Conservation (phyloP, 192 early-diverging fungal genomes). For the Coemansia sp. region DNA sequence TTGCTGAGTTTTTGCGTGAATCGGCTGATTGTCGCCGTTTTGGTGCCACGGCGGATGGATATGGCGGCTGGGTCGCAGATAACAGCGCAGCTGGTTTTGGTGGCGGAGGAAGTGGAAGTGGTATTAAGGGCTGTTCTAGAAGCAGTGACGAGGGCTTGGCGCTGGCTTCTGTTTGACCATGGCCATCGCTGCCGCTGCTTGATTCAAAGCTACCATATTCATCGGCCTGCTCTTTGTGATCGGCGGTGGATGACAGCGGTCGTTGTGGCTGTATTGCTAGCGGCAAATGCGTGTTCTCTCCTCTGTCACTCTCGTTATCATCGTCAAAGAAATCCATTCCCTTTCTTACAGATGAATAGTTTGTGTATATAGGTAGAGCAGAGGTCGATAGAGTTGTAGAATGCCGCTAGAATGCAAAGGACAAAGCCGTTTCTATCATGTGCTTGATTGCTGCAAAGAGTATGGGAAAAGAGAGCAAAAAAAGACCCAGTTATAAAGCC, state of each 20-base stretch:
- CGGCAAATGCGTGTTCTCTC: conserved; percentile 4
- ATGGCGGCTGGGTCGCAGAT: background rate
- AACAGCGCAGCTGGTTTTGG: conserved; percentile 11
- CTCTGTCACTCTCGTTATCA: background rate
- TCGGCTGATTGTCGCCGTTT: background rate
- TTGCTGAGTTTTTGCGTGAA: background rate
- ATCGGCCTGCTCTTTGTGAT: conserved; percentile 7
- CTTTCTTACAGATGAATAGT: background rate
- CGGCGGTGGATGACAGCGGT: background rate
- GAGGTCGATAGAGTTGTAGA: no score
- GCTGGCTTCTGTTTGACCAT: background rate
- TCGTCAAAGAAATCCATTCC: conserved; percentile 23
- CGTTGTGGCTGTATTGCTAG: conserved; percentile 24
- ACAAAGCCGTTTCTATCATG: background rate
- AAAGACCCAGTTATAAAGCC: background rate
- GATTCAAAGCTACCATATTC: conserved; percentile 38
- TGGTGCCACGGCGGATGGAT: background rate
- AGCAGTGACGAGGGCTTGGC: background rate
- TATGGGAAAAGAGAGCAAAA: background rate
- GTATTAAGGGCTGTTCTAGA: background rate
- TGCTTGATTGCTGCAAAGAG: background rate
- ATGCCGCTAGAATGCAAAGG: no score
- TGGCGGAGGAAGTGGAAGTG: conserved; percentile 12
- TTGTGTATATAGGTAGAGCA: background rate
- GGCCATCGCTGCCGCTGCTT: background rate